phyloP scores from a whole-genome alignment of 768 basidiomycete species.

The Exsudoporus frostii region DNA sequence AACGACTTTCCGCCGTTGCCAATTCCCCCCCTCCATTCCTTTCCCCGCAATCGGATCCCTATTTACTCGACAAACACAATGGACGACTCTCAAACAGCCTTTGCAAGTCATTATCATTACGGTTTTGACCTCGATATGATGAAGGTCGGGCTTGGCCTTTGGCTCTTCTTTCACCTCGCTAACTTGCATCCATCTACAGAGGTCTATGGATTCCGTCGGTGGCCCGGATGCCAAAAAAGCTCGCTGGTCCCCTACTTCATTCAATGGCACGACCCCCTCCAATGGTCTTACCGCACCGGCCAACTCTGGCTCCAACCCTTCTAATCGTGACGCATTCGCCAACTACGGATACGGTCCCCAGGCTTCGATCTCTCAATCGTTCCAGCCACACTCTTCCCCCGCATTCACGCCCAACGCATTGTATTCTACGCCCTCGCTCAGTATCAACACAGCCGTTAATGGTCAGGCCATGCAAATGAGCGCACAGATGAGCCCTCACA shows the following conservation, averaged over 20 bases:
- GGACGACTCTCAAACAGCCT: conserved; percentile 75
- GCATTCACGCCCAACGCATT: conserved; percentile 56
- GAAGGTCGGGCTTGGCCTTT: conserved; percentile 54
- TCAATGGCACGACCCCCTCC: conserved; percentile 33
- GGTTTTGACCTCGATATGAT: conserved; percentile 88
- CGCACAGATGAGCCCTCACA: conserved; percentile 68
- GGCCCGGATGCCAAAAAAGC: conserved; percentile 88
- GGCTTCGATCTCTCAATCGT: conserved; percentile 58
- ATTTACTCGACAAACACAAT: conserved; percentile 37
- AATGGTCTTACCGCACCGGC: conserved; percentile 37
- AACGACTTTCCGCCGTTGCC: conserved; percentile 48
- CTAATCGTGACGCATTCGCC: conserved; percentile 68
- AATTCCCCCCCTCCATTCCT: conserved; percentile 44
- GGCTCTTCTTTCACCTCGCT: neutral
- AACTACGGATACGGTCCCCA: conserved; percentile 87
- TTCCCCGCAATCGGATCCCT: conserved; percentile 22
- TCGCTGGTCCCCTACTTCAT: conserved; percentile 77
- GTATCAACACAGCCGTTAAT: conserved; percentile 57
- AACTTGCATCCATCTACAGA: conserved; percentile 40
- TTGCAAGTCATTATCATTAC: conserved; percentile 70
- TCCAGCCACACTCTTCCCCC: conserved; percentile 42
- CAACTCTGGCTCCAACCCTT: conserved; percentile 36
- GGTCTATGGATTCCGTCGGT: conserved; percentile 80
- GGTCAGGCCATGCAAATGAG: conserved; percentile 44
- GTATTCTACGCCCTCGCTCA: conserved; percentile 70